Base-by-base conservation (phyloP, 495 filamentous ascomycete species). In the Talaromyces adpressus region DNA sequence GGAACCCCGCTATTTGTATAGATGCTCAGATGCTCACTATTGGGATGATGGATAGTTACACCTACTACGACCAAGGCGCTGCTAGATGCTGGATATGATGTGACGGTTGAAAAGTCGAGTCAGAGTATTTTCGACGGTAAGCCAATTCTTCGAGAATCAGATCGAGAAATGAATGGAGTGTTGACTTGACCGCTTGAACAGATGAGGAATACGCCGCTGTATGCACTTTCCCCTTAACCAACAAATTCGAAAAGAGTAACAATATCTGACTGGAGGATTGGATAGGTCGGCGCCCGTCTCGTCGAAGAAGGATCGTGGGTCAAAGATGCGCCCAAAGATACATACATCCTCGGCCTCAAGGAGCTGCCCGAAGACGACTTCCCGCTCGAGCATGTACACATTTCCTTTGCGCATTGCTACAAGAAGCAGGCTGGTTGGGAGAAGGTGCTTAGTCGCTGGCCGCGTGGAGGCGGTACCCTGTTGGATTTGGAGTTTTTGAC, bases 401-500 rank as follows among this genome's bases (percentile, higher is more conserved):
- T 98, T 65, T 89, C 92, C 65, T 97, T 97, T 68, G 90, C 87
- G 47, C 82, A 85, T 70, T 90, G 84, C 77, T 96, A 92, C 80
- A 97, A 96, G 82, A 77, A 88, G 68, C 94, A 98, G 76, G 85
- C 78, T 54, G 91, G 90, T 23, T 97, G 92, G 93, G 87, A 90
- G 65, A 80, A 84, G 11, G 89, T 92, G 22, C 85, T 98, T 14
- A 82, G 86, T 61, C 82, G 93, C 52, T 98, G 93, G 78, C 83
- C 89, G 7, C 82, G 87, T 30, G 94, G 93, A 32, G 89, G 87
- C 53, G 93, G 93, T 57, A 89, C 84, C 8, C 85, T 98, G 25
- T 83, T 92, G 53, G 93, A 98, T 68, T 81, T 98, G 61, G 93
- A 98, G 71, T 97, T 97, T 75, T 79, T 97, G n/a, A 84, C 86